phyloP scores from a whole-genome alignment of 768 basidiomycete genomes.

The Auriscalpium vulgare region DNA sequence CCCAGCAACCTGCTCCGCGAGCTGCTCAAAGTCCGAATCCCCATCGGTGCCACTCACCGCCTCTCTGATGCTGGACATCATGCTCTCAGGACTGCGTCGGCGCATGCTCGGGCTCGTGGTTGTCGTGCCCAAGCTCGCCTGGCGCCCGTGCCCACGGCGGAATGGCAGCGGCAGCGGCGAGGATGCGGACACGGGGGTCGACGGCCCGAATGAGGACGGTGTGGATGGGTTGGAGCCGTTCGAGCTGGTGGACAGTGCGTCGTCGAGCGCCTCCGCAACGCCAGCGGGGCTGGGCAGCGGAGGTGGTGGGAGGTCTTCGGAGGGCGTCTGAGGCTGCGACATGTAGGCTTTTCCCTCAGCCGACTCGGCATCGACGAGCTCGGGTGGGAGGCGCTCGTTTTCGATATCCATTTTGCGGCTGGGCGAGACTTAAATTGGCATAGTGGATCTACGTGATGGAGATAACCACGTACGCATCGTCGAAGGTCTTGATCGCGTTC shows the following conservation, averaged over 20 bases:
- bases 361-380: slow-evolving; percentile 77
- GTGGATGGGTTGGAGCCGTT: slow-evolving; percentile 16
- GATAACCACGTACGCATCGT: slow-evolving; percentile 74
- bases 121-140: slow-evolving; percentile 87
- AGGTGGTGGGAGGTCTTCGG: slow-evolving; percentile 30
- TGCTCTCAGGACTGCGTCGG: slow-evolving; percentile 88
- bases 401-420: slow-evolving; percentile 98
- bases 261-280: slow-evolving; percentile 18
- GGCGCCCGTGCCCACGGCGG: slow-evolving; percentile 66
- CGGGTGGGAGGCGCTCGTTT: slow-evolving; percentile 94
- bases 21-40: slow-evolving; percentile 23
- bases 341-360: slow-evolving; percentile 58
- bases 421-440: slow-evolving; percentile 1
- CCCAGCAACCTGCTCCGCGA: slow-evolving; percentile 19
- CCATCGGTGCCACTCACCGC: slow-evolving; percentile 71
- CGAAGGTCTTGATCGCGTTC: slow-evolving; percentile 88
- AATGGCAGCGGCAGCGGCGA: slow-evolving; percentile 34
- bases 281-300: slow-evolving; percentile 23
- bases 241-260: slow-evolving; percentile 15
- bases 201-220: slow-evolving; percentile 14
- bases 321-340: slow-evolving; percentile 48
- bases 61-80: slow-evolving; percentile 90
- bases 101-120: slow-evolving; percentile 92
- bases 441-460: neutral
- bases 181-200: slow-evolving; percentile 19